Evolutionary conservation across 129 eudicot species (phyloP).

Genomic region (Pulicaria dysenterica): DNA sequence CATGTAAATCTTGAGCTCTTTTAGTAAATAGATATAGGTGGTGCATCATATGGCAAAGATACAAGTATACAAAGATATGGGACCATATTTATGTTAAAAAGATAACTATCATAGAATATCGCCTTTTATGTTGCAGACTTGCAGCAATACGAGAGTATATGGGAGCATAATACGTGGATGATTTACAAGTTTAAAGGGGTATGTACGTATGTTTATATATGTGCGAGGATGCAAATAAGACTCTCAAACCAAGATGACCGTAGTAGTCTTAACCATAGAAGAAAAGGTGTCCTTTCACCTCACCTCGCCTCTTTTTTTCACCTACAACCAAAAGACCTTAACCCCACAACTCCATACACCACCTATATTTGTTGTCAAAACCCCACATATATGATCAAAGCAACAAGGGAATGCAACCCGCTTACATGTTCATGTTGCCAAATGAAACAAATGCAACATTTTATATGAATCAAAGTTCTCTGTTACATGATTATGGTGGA

Average conservation of each 20-base stretch:
- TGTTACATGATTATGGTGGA: constrained; percentile 1
- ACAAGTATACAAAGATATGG: too few species aligned
- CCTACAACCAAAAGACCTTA: too few species aligned
- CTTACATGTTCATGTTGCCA: not conserved
- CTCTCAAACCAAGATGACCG: not conserved
- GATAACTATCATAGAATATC: not conserved
- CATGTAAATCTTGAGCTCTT: not conserved
- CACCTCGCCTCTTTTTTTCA: too few species aligned
- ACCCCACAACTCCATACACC: too few species aligned
- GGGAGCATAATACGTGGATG: not conserved
- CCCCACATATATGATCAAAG: too few species aligned
- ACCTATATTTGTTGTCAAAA: too few species aligned
- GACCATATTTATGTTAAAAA: too few species aligned
- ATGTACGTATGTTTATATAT: not conserved
- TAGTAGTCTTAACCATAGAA: not conserved
- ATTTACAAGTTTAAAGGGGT: not conserved
- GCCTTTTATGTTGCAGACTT: not conserved
- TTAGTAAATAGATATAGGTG: too few species aligned
- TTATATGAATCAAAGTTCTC: not conserved
- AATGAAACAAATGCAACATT: not conserved
- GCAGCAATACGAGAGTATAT: not conserved
- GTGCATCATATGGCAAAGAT: too few species aligned
- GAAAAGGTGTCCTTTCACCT: not conserved
- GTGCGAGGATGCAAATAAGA: not conserved
- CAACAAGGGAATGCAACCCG: too few species aligned